Conservation (phyloP, 2,329 filamentous ascomycete genomes). For the Trichothecium roseum region DNA sequence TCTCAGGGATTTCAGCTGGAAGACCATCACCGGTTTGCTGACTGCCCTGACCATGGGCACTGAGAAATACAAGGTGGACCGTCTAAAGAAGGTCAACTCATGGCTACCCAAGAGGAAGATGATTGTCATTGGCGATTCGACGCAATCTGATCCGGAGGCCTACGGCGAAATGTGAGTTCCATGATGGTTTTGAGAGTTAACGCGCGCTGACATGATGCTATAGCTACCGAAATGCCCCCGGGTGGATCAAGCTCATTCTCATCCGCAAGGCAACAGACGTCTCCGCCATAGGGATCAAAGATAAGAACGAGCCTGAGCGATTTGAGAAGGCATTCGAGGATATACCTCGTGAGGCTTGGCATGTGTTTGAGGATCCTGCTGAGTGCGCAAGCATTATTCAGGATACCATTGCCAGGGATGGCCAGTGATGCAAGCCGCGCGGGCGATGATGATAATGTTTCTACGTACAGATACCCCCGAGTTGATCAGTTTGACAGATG, state of each 20-base stretch:
- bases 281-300: conserved; percentile 55
- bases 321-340: conserved; percentile 77
- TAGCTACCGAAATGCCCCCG: conserved; percentile 52
- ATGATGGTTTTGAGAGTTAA: neutral
- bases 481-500: no score
- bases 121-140: conserved; percentile 82
- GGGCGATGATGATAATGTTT: no score
- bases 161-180: conserved; percentile 65
- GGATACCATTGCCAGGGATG: conserved; percentile 10
- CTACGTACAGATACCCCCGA: no score
- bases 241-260: conserved; percentile 74
- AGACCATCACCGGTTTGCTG: conserved; percentile 71
- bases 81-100: conserved; percentile 64
- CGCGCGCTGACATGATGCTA: neutral
- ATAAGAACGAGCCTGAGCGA: conserved; percentile 62
- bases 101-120: conserved; percentile 75
- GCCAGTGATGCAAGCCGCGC: no score
- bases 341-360: conserved; percentile 63
- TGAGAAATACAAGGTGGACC: conserved; percentile 74
- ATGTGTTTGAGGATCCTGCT: conserved; percentile 67
- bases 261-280: conserved; percentile 78
- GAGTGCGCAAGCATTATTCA: conserved; percentile 41
- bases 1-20: conserved; percentile 76
- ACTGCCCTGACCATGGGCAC: conserved; percentile 71
- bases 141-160: conserved; percentile 81